These are phyloP conservation scores for Pyrenochaeta sp. DNA, from an alignment of 2,329 filamentous ascomycete genomes.

Conservation along the genomic window DNA sequence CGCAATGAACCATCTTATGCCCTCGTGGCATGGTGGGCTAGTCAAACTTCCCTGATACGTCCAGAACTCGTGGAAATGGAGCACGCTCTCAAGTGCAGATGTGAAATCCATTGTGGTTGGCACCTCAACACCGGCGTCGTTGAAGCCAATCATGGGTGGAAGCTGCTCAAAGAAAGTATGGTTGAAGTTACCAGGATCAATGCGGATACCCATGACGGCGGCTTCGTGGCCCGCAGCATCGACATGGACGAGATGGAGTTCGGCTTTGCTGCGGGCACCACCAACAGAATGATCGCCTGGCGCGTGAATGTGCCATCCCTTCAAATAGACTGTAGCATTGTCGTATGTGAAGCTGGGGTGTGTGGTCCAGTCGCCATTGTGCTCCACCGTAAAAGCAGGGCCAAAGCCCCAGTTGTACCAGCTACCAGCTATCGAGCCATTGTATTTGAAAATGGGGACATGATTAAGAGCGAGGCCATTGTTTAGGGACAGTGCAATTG, in stretches of 20 bases:
- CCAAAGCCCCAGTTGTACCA: conserved; percentile 62
- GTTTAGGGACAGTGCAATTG: conserved; percentile 55
- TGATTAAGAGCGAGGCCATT: conserved; percentile 54
- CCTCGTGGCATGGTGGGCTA: conserved; percentile 58
- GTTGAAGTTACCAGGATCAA: conserved; percentile 54
- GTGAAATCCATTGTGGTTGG: conserved; percentile 40
- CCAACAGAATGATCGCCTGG: conserved; percentile 60
- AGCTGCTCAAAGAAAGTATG: conserved; percentile 55
- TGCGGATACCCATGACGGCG: conserved; percentile 59
- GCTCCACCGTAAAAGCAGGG: conserved; percentile 53
- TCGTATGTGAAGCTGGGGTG: conserved; percentile 57
- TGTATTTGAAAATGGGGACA: conserved; percentile 55
- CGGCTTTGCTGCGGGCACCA: conserved; percentile 54
- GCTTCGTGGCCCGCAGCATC: conserved; percentile 52
- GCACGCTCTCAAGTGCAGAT: conserved; percentile 48
- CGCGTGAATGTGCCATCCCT: conserved; percentile 62
- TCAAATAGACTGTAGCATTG: conserved; percentile 58
- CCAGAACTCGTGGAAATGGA: conserved; percentile 57
- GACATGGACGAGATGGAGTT: conserved; percentile 61
- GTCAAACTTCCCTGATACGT: conserved; percentile 60
- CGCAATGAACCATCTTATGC: conserved; percentile 57
- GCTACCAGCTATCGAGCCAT: conserved; percentile 45
- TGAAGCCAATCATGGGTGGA: conserved; percentile 51
- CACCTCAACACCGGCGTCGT: conserved; percentile 37
- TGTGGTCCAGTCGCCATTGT: conserved; percentile 48